A percentile compares a stretch with the other conserved stretches of the same genome.
Evolutionary conservation across 2,329 filamentous ascomycete species (phyloP).

Genomic region (Trichoderma oligosporum): DNA sequence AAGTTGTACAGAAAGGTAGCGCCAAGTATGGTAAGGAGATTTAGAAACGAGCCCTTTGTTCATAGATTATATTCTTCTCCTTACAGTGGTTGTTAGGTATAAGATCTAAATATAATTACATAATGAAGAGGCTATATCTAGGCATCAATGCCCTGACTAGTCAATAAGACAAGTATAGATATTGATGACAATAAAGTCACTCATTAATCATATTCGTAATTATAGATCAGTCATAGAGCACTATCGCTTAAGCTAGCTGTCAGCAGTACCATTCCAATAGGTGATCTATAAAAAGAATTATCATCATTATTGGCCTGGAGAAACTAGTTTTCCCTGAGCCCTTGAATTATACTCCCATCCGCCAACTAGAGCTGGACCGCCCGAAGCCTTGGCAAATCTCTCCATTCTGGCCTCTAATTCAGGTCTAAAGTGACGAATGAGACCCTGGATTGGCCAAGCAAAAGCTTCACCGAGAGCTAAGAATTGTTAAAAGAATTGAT

Average conservation of each 20-base stretch:
- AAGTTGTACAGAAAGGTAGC: no score
- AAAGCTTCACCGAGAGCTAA: slow-evolving; percentile 91
- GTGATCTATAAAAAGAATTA: slow-evolving; percentile 9
- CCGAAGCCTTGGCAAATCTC: slow-evolving; percentile 68
- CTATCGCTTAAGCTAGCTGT: background rate
- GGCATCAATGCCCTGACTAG: no score
- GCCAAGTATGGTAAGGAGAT: no score
- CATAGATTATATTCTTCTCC: no score
- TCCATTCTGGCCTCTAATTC: slow-evolving; percentile 90
- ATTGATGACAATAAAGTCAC: no score
- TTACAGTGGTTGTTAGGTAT: no score
- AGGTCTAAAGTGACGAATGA: slow-evolving; percentile 96
- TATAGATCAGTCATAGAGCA: background rate
- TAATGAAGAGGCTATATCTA: no score
- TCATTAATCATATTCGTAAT: no score
- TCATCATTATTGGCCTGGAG: slow-evolving; percentile 74
- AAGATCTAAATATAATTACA: no score
- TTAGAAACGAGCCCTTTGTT: no score
- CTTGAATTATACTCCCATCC: slow-evolving; percentile 77
- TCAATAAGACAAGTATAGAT: background rate
- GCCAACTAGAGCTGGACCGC: slow-evolving; percentile 74
- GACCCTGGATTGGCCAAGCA: slow-evolving; percentile 95
- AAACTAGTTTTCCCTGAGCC: slow-evolving; percentile 76
- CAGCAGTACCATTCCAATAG: background rate
- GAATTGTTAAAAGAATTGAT: slow-evolving; percentile 24